Evolutionary conservation across 169 alveolate genomes (phyloP).

Genomic region (Plasmodium berghei): DNA sequence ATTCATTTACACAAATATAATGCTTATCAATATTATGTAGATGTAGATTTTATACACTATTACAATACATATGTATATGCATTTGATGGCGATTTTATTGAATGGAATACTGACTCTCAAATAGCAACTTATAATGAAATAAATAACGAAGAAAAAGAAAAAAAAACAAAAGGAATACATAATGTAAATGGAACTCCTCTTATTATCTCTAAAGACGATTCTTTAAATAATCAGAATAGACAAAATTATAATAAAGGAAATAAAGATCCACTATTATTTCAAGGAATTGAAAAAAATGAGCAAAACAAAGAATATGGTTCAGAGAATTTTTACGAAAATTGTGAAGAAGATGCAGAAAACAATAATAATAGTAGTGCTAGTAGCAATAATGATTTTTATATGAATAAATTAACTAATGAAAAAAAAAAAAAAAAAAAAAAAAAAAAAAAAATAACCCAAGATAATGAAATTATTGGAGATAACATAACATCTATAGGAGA

Average conservation of each 20-base stretch:
- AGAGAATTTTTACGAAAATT: background rate
- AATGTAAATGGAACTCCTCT: background rate
- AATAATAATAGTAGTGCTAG: constrained; percentile 1
- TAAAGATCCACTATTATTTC: background rate
- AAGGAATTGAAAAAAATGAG: constrained; percentile 8
- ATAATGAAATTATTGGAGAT: constrained; percentile 3
- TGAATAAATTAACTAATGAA: background rate
- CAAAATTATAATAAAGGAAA: background rate
- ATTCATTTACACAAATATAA: constrained; percentile 59
- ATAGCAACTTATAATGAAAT: background rate
- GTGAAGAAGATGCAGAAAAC: constrained; percentile 12
- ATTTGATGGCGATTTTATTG: background rate
- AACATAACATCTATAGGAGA: background rate
- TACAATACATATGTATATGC: background rate
- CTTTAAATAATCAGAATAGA: background rate
- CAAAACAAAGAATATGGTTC: background rate
- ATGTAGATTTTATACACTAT: constrained; percentile 52
- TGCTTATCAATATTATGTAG: constrained; percentile 66
- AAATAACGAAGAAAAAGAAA: constrained; percentile 29
- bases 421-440: constrained; percentile 13
- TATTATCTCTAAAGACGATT: background rate
- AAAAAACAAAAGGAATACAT: constrained; percentile 2
- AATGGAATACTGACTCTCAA: background rate
- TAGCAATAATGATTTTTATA: background rate
- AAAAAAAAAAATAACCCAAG: constrained; percentile 11